phyloP scores from a whole-genome alignment of 1,284 basidiomycete species.

The Abortiporus biennis region DNA sequence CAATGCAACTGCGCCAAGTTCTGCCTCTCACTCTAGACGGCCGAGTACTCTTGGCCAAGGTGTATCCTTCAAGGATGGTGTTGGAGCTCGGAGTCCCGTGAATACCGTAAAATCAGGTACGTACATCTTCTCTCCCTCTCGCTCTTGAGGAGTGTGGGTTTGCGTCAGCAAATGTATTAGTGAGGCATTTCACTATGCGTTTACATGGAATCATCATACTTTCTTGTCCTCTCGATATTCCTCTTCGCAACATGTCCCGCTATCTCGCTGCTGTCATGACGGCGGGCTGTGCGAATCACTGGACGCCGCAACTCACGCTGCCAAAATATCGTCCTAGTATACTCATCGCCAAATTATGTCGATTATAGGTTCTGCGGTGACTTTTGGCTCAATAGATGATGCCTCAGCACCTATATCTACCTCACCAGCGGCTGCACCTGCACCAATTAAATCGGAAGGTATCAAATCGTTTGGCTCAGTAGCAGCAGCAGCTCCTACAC shows the following conservation, averaged over 20 bases:
- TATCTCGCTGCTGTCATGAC: no score
- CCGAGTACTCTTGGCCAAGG: constrained; percentile 65
- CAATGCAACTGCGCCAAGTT: constrained; percentile 37
- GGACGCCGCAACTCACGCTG: no score
- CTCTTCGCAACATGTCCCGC: not conserved
- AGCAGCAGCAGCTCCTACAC: constrained; percentile 42
- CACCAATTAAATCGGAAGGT: constrained; percentile 60
- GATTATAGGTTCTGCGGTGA: constrained; percentile 53
- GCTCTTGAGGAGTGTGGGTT: constrained; percentile 1
- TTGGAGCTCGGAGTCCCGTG: constrained; percentile 31
- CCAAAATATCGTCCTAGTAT: not conserved
- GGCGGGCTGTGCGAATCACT: no score
- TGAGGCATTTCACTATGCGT: no score
- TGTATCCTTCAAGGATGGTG: constrained; percentile 70
- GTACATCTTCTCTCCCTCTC: constrained; percentile 18
- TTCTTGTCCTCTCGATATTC: not conserved
- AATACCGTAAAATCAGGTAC: constrained; percentile 57
- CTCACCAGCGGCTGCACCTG: constrained; percentile 59
- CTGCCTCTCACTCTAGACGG: constrained; percentile 59
- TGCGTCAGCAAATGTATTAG: not conserved
- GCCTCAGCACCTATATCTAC: constrained; percentile 61
- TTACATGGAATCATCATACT: not conserved
- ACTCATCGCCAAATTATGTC: constrained; percentile 5
- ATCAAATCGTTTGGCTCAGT: constrained; percentile 80
- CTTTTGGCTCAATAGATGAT: constrained; percentile 83